Evolutionary conservation across 192 early-diverging fungal species (phyloP), one percentile per base, ranked within the genome.

Genomic region (Helicostylum pulchrum): DNA sequence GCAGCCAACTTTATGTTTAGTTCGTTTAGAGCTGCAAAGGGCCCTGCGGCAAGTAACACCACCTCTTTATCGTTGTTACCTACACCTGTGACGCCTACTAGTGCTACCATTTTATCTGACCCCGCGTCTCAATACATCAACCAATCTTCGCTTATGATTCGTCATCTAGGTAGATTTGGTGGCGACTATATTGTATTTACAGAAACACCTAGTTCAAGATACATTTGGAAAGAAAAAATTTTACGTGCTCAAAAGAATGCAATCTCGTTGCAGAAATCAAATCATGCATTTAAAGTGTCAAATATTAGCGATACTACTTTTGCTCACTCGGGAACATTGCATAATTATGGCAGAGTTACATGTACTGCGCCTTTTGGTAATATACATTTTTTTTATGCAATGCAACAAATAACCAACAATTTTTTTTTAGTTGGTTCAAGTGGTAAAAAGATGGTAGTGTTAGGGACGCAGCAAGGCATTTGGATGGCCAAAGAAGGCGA

Each of bases 391-490:
- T 10, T 26, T 0, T 7, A 47, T 50, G 4, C 11, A 48, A 19
- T 12, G 46, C 8, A 15, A 12, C 12, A 48, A 17, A 5, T 5
- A 15, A 14, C 12, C 14, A 48, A 48, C 17, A 48, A 48, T 48
- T 48, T 48, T 9, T 48, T 39, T 8, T 15, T 45, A 74, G 72
- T 30, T 21, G 62, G 53, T 5, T 42, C 55, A 14, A 36, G 61
- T 21, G 77, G 80, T 60, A 75, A 79, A 50, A 77, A 77, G 7
- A 72, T 85, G 51, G 77, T 95, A 43, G 79, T 90, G 10, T 65
- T 96, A 26, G 95, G 89, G 21, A 92, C 94, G 1, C 89, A 95
- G 52, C 72, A 78, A 31, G 95, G 95, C 10, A 67, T 98, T 32
- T 98, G 85, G 67, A 53, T 62, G 15, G 58, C 53, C 7, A 58